These are phyloP conservation scores for Dictyostelium brefeldianum DNA, from an alignment of 78 protist genomes.

Conservation along the genomic window DNA sequence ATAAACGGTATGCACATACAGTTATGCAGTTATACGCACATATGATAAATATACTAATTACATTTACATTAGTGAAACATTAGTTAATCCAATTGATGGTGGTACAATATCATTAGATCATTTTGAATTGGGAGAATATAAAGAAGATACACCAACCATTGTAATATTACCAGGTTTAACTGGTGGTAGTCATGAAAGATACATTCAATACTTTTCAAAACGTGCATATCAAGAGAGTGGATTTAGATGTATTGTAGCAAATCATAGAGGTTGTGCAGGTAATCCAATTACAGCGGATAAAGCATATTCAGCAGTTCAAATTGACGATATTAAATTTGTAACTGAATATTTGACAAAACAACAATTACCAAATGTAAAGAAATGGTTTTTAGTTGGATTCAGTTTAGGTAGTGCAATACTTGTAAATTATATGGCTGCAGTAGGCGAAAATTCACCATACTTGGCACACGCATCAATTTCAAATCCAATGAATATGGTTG, in stretches of 20 bases:
- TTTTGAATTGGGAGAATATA: slow-evolving; percentile 50
- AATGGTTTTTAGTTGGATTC: slow-evolving; percentile 38
- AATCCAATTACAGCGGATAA: slow-evolving; percentile 42
- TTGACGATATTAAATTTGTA: slow-evolving; percentile 24
- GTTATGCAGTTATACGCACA: too few relatives aligned
- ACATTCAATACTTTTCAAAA: slow-evolving; percentile 54
- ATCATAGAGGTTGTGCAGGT: slow-evolving; percentile 75
- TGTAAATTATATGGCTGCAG: slow-evolving; percentile 22
- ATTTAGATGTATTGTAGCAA: slow-evolving; percentile 56
- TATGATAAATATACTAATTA: not conserved
- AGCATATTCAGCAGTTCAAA: slow-evolving; percentile 40
- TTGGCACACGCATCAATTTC: slow-evolving; percentile 31
- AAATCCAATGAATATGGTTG: slow-evolving; percentile 68
- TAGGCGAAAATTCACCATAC: slow-evolving; percentile 31
- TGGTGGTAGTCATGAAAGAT: slow-evolving; percentile 67
- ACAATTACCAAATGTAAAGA: slow-evolving; percentile 25
- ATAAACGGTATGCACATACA: slow-evolving; percentile 17
- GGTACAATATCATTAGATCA: slow-evolving; percentile 66
- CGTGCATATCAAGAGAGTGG: slow-evolving; percentile 40
- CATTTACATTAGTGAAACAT: slow-evolving; percentile 8
- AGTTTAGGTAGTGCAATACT: slow-evolving; percentile 37
- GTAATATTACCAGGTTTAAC: slow-evolving; percentile 49
- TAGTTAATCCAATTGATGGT: slow-evolving; percentile 43
- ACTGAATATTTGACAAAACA: not conserved
- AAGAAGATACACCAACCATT: slow-evolving; percentile 54